A percentile compares a stretch with the other conserved stretches of the same genome.
Evolutionary conservation across 1,284 basidiomycete species (phyloP).

Genomic region (Rhodotorula sp.): DNA sequence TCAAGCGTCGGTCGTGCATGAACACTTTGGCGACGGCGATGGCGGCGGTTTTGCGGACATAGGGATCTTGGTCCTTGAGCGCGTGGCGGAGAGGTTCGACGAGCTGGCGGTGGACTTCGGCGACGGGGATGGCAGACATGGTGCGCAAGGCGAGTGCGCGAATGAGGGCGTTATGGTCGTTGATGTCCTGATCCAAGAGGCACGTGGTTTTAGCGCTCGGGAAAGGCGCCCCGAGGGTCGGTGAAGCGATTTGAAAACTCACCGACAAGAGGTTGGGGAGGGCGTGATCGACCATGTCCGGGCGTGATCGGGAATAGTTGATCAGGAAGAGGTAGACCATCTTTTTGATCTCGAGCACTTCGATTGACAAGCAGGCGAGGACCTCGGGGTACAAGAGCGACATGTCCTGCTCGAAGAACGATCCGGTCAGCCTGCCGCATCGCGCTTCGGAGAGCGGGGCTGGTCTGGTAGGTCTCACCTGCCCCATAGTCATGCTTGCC

Average conservation of each 20-base stretch:
- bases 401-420: slow-evolving; percentile 61
- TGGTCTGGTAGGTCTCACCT: slow-evolving; percentile 66
- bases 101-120: slow-evolving; percentile 69
- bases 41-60: slow-evolving; percentile 93
- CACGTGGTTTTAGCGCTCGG: background rate
- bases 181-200: slow-evolving; percentile 67
- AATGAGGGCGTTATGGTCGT: slow-evolving; percentile 85
- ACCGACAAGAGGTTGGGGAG: slow-evolving; percentile 87
- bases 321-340: slow-evolving; percentile 88
- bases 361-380: slow-evolving; percentile 80
- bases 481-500: slow-evolving; percentile 93
- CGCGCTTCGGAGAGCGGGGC: background rate
- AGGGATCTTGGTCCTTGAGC: slow-evolving; percentile 84
- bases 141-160: slow-evolving; percentile 89
- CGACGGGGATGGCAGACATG: slow-evolving; percentile 91
- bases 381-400: slow-evolving; percentile 87
- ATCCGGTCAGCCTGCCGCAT: background rate
- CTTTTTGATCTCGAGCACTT: slow-evolving; percentile 96
- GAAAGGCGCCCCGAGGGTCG: background rate
- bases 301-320: slow-evolving; percentile 83
- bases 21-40: slow-evolving; percentile 89
- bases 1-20: slow-evolving; percentile 74
- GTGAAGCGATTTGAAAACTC: slow-evolving; percentile 33
- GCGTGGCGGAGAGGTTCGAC: slow-evolving; percentile 81
- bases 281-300: slow-evolving; percentile 81